Conservation (phyloP, 257 asterid species). For the Solanum dulcamara region DNA sequence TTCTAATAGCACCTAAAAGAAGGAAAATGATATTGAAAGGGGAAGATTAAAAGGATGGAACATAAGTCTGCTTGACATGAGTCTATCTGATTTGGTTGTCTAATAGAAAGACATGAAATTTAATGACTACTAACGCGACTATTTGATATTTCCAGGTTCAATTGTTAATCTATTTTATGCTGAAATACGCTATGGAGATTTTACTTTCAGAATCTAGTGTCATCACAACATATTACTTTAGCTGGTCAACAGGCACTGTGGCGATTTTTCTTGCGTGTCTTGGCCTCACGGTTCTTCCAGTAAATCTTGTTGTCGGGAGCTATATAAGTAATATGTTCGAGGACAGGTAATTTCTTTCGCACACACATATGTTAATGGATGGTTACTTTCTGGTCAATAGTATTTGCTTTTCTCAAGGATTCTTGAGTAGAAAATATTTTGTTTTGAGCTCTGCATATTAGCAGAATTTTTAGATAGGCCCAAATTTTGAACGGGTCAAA, state of each 20-base stretch:
- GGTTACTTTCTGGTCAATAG: background rate
- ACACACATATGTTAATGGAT: background rate
- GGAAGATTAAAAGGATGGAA: background rate
- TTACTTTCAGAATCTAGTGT: slow-evolving; percentile 96
- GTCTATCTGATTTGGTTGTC: background rate
- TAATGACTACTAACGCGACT: background rate
- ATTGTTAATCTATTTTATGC: slow-evolving; percentile 90
- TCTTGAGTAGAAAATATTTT: background rate
- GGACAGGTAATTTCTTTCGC: slow-evolving; percentile 59
- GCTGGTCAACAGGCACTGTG: slow-evolving; percentile 79
- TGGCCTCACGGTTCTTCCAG: slow-evolving; percentile 91
- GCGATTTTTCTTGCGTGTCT: slow-evolving; percentile 81
- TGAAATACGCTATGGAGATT: slow-evolving; percentile 93
- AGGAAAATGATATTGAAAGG: background rate
- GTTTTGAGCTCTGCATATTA: background rate
- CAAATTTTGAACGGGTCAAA: background rate
- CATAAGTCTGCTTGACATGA: background rate
- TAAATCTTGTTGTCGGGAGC: slow-evolving; percentile 73
- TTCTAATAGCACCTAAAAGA: background rate
- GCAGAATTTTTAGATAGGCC: background rate
- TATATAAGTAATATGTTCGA: slow-evolving; percentile 89
- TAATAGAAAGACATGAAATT: background rate
- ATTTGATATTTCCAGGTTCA: slow-evolving; percentile 60
- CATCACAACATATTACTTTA: slow-evolving; percentile 68
- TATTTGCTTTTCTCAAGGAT: background rate